phyloP scores from a whole-genome alignment of 129 eudicot genomes.

The Flaveria sonorensis region DNA sequence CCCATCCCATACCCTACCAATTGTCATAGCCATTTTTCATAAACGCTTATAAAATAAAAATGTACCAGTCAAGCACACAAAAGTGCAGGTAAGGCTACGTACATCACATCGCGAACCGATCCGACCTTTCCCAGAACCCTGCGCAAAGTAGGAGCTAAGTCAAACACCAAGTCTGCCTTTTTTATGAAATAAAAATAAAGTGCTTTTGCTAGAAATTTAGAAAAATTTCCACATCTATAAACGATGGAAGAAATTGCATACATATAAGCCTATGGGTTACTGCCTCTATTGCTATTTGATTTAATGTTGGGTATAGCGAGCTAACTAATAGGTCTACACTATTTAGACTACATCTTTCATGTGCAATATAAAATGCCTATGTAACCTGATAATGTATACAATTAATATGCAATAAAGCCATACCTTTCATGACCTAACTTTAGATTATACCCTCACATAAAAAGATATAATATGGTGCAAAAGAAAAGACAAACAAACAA shows the following conservation, averaged over 20 bases:
- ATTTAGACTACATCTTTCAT: neutral
- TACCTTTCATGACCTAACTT: too few relatives aligned
- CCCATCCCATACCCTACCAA: too few relatives aligned
- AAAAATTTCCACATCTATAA: neutral
- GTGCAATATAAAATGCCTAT: too few relatives aligned
- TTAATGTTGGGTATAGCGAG: neutral
- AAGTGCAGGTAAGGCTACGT: too few relatives aligned
- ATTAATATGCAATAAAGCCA: too few relatives aligned
- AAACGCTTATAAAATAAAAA: constrained; percentile 3
- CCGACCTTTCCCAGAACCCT: too few relatives aligned
- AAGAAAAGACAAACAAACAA: neutral
- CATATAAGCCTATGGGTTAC: neutral
- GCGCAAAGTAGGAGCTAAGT: too few relatives aligned
- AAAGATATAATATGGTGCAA: neutral
- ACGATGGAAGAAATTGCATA: neutral
- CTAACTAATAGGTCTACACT: neutral
- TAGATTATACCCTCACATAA: too few relatives aligned
- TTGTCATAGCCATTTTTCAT: neutral
- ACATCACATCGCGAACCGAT: too few relatives aligned
- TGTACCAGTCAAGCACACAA: too few relatives aligned
- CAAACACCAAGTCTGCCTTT: too few relatives aligned
- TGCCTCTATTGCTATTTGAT: neutral
- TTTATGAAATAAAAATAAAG: neutral
- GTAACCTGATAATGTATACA: too few relatives aligned
- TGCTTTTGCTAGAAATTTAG: neutral